Percentiles rank a stretch among this genome's conserved stretches.
Evolutionary conservation across 2,329 filamentous ascomycete species (phyloP).

Genomic region (Ascomycota sp.): DNA sequence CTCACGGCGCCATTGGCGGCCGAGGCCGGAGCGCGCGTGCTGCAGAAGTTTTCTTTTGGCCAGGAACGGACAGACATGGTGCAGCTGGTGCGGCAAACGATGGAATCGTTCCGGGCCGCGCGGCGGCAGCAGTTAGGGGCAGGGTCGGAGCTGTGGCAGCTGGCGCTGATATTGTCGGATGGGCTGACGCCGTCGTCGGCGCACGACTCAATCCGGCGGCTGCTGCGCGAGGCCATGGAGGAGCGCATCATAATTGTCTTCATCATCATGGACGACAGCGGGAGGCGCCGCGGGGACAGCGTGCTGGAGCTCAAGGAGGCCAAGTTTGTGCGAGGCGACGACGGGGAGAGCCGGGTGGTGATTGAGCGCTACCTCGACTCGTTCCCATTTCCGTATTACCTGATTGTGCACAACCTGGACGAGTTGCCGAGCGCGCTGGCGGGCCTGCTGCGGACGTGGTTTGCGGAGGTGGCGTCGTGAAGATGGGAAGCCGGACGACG

Average conservation of each 20-base stretch:
- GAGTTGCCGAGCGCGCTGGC: conserved; percentile 79
- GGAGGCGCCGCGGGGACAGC: conserved; percentile 29
- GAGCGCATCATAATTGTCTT: conserved; percentile 97
- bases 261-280: conserved; percentile 63
- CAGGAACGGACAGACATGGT: conserved; percentile 74
- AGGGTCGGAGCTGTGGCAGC: conserved; percentile 67
- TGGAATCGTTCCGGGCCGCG: conserved; percentile 62
- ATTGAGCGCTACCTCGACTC: conserved; percentile 83
- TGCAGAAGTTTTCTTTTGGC: conserved; percentile 65
- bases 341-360: conserved; percentile 42
- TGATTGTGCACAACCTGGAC: conserved; percentile 77
- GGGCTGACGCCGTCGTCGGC: conserved; percentile 66
- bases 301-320: conserved; percentile 81
- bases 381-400: conserved; percentile 92
- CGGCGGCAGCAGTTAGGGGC: conserved; percentile 36
- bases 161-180: conserved; percentile 81
- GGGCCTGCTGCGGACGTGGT: conserved; percentile 83
- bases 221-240: conserved; percentile 73
- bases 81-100: conserved; percentile 51
- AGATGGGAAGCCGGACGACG: background rate
- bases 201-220: conserved; percentile 58
- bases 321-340: conserved; percentile 46
- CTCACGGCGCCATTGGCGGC: conserved; percentile 63
- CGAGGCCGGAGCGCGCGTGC: conserved; percentile 54
- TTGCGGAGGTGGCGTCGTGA: conserved; percentile 42